Evolutionary conservation across 495 filamentous ascomycete genomes (phyloP), one percentile per base, ranked within the genome.

Genomic region (Rhypophila decipiens): DNA sequence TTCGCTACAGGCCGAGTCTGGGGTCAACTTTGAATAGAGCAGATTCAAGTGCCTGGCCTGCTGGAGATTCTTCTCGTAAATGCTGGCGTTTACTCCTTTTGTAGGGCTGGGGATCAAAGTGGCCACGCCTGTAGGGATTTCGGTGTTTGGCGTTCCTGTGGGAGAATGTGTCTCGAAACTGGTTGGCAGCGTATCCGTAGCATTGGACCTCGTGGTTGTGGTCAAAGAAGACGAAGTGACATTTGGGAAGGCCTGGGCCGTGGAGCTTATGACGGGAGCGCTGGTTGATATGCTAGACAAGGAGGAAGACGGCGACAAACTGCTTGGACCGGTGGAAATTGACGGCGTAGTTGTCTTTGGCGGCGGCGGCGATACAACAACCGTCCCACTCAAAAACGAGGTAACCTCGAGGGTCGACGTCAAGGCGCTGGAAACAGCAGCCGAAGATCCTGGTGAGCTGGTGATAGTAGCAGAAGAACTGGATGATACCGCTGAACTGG

Each of bases 101-200:
- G 64, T 63, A 1, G 65, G 47, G 3, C 63, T 18, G 0, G 69
- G 68, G 1, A 58, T 23, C 21, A 45, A 51, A 24, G 56, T 61
- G 31, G n/a, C n/a, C n/a, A 73, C 67, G 23, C 52, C 47, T 1
- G 71, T 74, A 1, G 71, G 71, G 5, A 73, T 43, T 3, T 52
- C 47, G 19, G 41, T 17, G 47, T 60, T 64, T 21, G 59, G 53
- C 17, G 53, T 42, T 5, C 68, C 68, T 4, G 59, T 57, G 39
- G 39, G n/a, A n/a, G n/a, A n/a, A n/a, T n/a, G n/a, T n/a, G n/a
- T n/a, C n/a, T n/a, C n/a, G n/a, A n/a, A n/a, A n/a, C n/a, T n/a
- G n/a, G n/a, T n/a, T n/a, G n/a, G n/a, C n/a, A n/a, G n/a, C n/a
- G n/a, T n/a, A n/a, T 27, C 24, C 24, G 39, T 13, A 41, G 8